Conservation (phyloP, 495 filamentous ascomycete genomes). For the Trichoderma orchidacearum region DNA sequence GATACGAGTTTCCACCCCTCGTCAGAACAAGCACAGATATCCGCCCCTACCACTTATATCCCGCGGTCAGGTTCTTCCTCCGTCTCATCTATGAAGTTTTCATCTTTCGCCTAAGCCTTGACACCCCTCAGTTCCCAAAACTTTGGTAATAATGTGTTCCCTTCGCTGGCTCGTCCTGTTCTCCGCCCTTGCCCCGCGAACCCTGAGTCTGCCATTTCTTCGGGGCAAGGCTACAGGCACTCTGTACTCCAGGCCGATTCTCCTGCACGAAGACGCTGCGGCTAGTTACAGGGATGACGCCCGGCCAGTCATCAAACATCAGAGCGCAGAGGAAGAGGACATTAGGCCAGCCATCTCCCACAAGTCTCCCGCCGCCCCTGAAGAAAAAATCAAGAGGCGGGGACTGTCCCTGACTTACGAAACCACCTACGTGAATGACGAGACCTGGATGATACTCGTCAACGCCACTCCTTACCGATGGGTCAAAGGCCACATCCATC, state of each 20-base stretch:
- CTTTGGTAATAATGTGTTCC: background rate
- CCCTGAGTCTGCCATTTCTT: background rate
- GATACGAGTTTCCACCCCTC: no score
- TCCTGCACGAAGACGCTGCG: background rate
- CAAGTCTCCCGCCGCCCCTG: no score
- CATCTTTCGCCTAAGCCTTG: background rate
- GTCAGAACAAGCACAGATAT: no score
- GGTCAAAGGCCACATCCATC: background rate
- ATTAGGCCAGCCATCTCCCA: no score
- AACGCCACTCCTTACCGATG: constrained; percentile 1
- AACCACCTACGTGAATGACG: no score
- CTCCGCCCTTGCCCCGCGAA: background rate
- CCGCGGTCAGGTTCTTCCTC: no score
- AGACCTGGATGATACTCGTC: background rate
- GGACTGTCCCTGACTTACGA: no score
- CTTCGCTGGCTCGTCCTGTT: background rate
- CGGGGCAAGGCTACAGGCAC: background rate
- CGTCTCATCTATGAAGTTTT: background rate
- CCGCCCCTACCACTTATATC: no score
- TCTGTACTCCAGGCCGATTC: background rate
- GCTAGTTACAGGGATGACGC: no score
- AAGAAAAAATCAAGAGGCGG: no score
- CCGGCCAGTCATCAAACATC: no score
- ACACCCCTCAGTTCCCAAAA: background rate
- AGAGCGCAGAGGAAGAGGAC: no score